phyloP scores from a whole-genome alignment of 441 rosid species.

The Arabidopsis hybrid region DNA sequence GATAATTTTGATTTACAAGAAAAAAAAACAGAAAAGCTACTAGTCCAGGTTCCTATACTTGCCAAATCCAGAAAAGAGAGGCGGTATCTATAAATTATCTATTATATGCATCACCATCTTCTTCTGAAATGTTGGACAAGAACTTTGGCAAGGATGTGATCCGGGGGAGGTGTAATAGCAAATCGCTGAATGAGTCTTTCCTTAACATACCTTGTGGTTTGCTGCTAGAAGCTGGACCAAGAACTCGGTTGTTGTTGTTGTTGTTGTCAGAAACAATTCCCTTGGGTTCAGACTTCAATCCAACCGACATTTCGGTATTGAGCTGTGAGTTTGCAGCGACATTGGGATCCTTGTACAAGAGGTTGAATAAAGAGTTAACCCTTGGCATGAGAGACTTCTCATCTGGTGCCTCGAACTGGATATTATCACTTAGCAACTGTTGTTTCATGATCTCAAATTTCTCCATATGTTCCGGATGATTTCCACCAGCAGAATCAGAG shows the following conservation, averaged over 20 bases:
- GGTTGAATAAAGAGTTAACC: slow-evolving; percentile 95
- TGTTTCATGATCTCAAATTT: slow-evolving; percentile 80
- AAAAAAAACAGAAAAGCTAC: slow-evolving; percentile 27
- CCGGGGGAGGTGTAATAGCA: slow-evolving; percentile 90
- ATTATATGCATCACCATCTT: slow-evolving; percentile 62
- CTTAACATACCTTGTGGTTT: slow-evolving; percentile 80
- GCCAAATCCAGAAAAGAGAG: slow-evolving; percentile 35
- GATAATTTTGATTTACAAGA: slow-evolving; percentile 39
- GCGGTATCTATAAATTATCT: slow-evolving; percentile 48
- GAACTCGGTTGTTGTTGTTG: slow-evolving; percentile 46
- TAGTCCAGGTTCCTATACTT: slow-evolving; percentile 40
- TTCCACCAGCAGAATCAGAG: slow-evolving; percentile 66
- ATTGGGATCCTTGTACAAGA: slow-evolving; percentile 77
- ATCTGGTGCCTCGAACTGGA: slow-evolving; percentile 78
- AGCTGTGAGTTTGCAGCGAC: slow-evolving; percentile 61
- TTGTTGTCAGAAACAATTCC: slow-evolving; percentile 51
- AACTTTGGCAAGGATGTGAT: slow-evolving; percentile 91
- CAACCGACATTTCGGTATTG: slow-evolving; percentile 52
- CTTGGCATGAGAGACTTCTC: slow-evolving; percentile 96
- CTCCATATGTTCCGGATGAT: slow-evolving; percentile 56
- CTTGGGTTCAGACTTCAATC: slow-evolving; percentile 50
- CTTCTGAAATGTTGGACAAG: slow-evolving; percentile 87
- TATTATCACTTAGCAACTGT: slow-evolving; percentile 75
- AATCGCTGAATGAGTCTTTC: slow-evolving; percentile 86
- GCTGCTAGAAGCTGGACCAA: slow-evolving; percentile 61